Percentiles rank a stretch among this genome's conserved stretches.
Conservation (phyloP, 2,329 filamentous ascomycete genomes). For the Xylaria sp. region DNA sequence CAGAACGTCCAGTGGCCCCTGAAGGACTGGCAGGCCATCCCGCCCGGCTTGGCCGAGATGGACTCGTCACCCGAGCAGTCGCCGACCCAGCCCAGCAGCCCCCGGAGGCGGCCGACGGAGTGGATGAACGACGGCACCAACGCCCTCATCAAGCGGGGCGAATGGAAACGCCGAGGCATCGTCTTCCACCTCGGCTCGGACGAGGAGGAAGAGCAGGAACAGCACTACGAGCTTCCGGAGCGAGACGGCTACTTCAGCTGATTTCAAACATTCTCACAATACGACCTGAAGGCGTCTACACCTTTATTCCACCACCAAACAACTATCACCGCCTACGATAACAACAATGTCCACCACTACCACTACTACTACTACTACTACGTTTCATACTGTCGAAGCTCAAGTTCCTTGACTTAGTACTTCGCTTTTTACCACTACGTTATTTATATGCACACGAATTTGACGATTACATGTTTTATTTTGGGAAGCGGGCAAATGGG, state of each 20-base stretch:
- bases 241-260: neutral
- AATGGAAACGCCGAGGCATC: constrained; percentile 40
- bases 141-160: constrained; percentile 36
- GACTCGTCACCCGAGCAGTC: constrained; percentile 23
- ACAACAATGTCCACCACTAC: neutral
- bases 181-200: constrained; percentile 36
- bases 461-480: neutral
- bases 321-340: neutral
- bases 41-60: constrained; percentile 28
- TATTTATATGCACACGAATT: neutral
- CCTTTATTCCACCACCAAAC: neutral
- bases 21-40: constrained; percentile 39
- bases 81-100: constrained; percentile 17
- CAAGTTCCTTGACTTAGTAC: neutral
- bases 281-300: neutral
- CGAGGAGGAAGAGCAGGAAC: constrained; percentile 30
- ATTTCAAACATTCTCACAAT: too few relatives aligned
- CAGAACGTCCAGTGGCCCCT: constrained; percentile 37
- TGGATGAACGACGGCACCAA: constrained; percentile 35
- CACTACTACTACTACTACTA: neutral
- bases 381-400: neutral
- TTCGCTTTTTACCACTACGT: neutral
- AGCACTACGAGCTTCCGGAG: constrained; percentile 37
- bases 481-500: neutral
- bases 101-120: constrained; percentile 31